These are phyloP conservation scores for Populus hybrid DNA, from an alignment of 441 rosid genomes.

Conservation along the genomic window DNA sequence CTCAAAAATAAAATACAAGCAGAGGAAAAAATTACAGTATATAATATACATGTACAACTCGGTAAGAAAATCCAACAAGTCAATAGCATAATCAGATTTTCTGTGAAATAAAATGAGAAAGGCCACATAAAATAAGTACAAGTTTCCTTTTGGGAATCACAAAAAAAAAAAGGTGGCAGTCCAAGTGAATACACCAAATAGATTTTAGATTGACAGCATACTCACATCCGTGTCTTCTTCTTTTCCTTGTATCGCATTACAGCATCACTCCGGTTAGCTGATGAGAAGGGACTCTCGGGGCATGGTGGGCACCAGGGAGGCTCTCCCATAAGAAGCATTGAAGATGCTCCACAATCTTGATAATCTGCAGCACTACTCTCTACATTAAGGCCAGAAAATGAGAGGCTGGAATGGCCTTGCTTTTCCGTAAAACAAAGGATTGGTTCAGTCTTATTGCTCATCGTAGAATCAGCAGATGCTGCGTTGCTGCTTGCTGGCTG, in stretches of 20 bases:
- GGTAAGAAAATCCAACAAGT: neutral
- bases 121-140: neutral
- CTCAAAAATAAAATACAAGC: neutral
- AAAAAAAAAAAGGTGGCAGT: neutral
- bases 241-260: conserved; percentile 98
- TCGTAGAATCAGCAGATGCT: conserved; percentile 70
- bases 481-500: conserved; percentile 81
- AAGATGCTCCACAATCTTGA: conserved; percentile 92
- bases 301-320: conserved; percentile 89
- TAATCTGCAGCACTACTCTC: conserved; percentile 77
- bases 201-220: neutral
- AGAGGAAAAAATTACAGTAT: neutral
- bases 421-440: conserved; percentile 53
- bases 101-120: neutral
- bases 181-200: neutral
- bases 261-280: conserved; percentile 73
- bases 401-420: conserved; percentile 64
- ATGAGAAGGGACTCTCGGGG: conserved; percentile 51
- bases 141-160: neutral
- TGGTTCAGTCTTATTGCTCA: conserved; percentile 90
- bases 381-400: conserved; percentile 92
- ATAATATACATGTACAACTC: neutral
- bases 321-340: conserved; percentile 77
- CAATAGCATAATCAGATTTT: neutral
- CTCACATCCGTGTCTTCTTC: conserved; percentile 94